Conservation (phyloP, 1,139 yeast genomes). For the Dujonia santamariae region DNA sequence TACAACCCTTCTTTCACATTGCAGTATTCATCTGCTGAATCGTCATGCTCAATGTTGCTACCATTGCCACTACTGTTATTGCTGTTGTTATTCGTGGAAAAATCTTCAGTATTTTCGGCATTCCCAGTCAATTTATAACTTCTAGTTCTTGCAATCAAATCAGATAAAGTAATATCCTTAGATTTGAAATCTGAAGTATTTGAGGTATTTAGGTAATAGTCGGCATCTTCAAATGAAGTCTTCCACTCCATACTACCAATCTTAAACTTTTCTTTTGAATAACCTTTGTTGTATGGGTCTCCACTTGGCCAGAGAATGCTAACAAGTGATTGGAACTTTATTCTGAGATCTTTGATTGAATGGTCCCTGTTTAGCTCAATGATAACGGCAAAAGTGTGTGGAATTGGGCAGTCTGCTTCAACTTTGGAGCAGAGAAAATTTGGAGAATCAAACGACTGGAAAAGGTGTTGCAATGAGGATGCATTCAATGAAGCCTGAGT, state of each 20-base stretch:
- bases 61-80: not conserved
- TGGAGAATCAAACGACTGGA: slow-evolving; percentile 29
- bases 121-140: slow-evolving; percentile 24
- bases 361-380: slow-evolving; percentile 38
- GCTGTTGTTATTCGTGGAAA: not conserved
- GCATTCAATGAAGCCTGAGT: not conserved
- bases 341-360: slow-evolving; percentile 23
- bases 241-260: slow-evolving; percentile 51
- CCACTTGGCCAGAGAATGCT: slow-evolving; percentile 55
- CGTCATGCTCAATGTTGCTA: too few species aligned
- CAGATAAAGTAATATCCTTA: slow-evolving; percentile 28
- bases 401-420: slow-evolving; percentile 41
- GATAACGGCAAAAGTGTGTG: slow-evolving; percentile 46
- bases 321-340: slow-evolving; percentile 33
- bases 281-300: slow-evolving; percentile 45
- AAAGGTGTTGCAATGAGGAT: slow-evolving; percentile 6
- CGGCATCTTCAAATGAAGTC: slow-evolving; percentile 41
- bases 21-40: slow-evolving; percentile 5
- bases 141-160: slow-evolving; percentile 36
- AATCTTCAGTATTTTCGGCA: not conserved
- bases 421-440: slow-evolving; percentile 40
- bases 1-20: slow-evolving; percentile 70
- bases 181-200: slow-evolving; percentile 34
- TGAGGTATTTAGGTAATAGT: slow-evolving; percentile 40
- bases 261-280: slow-evolving; percentile 44